Evolutionary conservation across 306 rosid genomes (phyloP), one percentile per base, ranked within the genome.

Genomic region (Chamaecrista fasciculata): DNA sequence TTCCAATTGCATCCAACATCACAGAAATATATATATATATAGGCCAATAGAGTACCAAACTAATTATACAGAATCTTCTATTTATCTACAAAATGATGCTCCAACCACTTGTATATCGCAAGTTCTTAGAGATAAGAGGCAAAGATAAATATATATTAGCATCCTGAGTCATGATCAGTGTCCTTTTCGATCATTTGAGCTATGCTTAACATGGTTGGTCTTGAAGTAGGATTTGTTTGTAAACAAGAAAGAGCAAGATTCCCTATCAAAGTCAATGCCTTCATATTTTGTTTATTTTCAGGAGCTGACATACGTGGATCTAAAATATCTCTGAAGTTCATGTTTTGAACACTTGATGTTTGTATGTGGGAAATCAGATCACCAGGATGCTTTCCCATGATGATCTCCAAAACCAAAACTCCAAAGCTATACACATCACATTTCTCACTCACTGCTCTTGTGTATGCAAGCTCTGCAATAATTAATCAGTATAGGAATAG

Each of bases 371-470:
- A 33, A 33, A 33, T 33, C 4, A 33, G 36, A 33, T 33, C 36
- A 33, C 4, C 2, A 33, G 36, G 36, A 33, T 33, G 36, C 36
- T 4, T 33, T 33, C 36, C 36, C 36, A 33, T 33, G 7, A 33
- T 5, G 6, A 33, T 3, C 36, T 33, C 36, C 4, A 33, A 33
- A 1, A 8, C 36, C 36, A 33, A 33, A 33, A 33, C 36, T 4
- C 36, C 36, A 3, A 33, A 33, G 76, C 69, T 78, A 77, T 28
- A 80, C 82, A 16, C 83, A 81, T 37, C 18, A 2, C 75, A 81
- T 34, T 55, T 23, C 69, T 0, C 44, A 39, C 14, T 8, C 44
- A 39, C 14, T 39, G 15, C 44, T 15, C 9, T 39, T 39, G 44
- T 9, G 44, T 39, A 39, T 39, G 44, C 44, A 56, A 56, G 62